These are phyloP conservation scores for Fusarium robinianum DNA, from an alignment of 2,329 filamentous ascomycete species.

Conservation along the genomic window DNA sequence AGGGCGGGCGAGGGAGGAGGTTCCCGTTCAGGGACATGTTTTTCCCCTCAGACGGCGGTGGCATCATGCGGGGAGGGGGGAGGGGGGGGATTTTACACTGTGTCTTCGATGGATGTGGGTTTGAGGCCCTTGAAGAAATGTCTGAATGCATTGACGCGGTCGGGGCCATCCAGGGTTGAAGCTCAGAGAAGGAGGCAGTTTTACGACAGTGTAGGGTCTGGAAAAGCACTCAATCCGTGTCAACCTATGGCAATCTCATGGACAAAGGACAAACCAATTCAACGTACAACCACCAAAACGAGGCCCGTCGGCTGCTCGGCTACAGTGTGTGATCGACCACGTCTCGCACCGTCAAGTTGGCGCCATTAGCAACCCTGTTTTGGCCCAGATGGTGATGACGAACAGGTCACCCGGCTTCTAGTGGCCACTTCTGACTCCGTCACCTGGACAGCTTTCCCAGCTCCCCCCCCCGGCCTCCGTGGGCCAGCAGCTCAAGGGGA, in stretches of 20 bases:
- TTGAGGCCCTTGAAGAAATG: no score
- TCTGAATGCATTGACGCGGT: constrained; percentile 23
- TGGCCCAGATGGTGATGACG: constrained; percentile 33
- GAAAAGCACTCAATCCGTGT: constrained; percentile 30
- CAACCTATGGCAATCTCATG: no score
- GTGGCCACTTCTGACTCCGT: constrained; percentile 26
- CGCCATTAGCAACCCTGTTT: constrained; percentile 38
- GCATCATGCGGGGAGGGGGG: constrained; percentile 36
- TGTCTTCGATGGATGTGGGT: no score
- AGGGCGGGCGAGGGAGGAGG: no score
- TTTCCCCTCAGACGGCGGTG: constrained; percentile 17
- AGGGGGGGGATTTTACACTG: no score
- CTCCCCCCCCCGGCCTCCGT: constrained; percentile 13
- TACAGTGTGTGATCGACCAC: constrained; percentile 30
- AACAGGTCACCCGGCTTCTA: constrained; percentile 31
- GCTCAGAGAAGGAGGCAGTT: constrained; percentile 12
- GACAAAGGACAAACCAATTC: no score
- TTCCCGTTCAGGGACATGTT: constrained; percentile 24
- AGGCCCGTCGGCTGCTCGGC: constrained; percentile 13
- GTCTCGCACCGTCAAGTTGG: constrained; percentile 31
- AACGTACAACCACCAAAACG: constrained; percentile 3
- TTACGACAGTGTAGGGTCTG: constrained; percentile 1
- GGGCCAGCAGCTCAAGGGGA: constrained; percentile 3
- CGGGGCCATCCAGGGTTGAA: constrained; percentile 3
- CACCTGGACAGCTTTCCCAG: constrained; percentile 36